Conservation (phyloP, 192 early-diverging fungal species). For the Coemansia sp. region DNA sequence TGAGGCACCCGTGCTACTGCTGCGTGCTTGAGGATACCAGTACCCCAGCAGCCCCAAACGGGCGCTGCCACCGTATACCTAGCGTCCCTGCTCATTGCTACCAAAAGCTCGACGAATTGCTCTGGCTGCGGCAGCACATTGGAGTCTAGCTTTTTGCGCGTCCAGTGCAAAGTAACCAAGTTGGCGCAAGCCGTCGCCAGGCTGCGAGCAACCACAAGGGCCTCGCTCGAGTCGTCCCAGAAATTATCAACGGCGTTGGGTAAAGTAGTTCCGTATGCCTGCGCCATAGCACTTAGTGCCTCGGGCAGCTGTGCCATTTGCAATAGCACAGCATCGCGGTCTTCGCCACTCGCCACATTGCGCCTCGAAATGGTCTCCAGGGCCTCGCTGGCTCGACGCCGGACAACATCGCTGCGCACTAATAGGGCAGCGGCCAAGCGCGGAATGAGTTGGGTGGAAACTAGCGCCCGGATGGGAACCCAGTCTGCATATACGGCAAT, state of each 20-base stretch:
- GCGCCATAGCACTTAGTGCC: constrained; percentile 16
- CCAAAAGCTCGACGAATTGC: constrained; percentile 33
- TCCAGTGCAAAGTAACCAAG: constrained; percentile 44
- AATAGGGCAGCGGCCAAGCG: constrained; percentile 25
- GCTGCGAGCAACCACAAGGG: constrained; percentile 20
- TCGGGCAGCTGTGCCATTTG: constrained; percentile 33
- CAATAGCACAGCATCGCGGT: constrained; percentile 34
- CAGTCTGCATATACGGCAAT: constrained; percentile 40
- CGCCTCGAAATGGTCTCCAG: constrained; percentile 43
- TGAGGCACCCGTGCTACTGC: constrained; percentile 22
- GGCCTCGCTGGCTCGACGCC: constrained; percentile 18
- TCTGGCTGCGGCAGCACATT: constrained; percentile 14
- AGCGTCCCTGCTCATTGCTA: constrained; percentile 26
- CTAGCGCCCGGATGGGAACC: constrained; percentile 40
- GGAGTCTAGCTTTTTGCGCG: constrained; percentile 32
- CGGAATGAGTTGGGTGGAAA: constrained; percentile 18
- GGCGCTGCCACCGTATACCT: constrained; percentile 33
- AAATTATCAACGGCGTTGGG: not conserved
- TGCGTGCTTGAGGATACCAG: constrained; percentile 27
- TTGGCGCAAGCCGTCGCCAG: constrained; percentile 20
- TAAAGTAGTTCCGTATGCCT: constrained; percentile 27
- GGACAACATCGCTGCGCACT: constrained; percentile 22
- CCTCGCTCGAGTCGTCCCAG: constrained; percentile 38
- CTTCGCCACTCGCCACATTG: constrained; percentile 22
- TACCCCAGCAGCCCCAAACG: constrained; percentile 34